phyloP scores from a whole-genome alignment of 306 rosid species.

The Vigna hirtella region DNA sequence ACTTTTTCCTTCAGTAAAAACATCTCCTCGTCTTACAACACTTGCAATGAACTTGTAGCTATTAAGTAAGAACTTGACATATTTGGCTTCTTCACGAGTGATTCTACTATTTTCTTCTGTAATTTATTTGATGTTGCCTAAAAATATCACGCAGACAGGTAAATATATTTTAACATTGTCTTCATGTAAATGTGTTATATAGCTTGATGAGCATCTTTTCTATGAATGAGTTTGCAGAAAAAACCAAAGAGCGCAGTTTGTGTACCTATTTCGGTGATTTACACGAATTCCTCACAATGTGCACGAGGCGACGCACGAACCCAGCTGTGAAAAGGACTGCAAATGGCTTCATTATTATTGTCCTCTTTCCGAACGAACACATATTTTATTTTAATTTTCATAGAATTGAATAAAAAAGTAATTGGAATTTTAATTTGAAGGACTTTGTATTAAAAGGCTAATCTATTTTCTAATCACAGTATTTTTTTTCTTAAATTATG shows the following conservation, averaged over 20 bases:
- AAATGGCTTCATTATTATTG: conserved; percentile 37
- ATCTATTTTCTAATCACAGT: neutral
- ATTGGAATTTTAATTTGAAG: neutral
- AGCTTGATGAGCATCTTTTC: conserved; percentile 16
- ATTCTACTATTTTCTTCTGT: too few relatives aligned
- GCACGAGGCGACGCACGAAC: conserved; percentile 54
- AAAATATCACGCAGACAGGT: neutral
- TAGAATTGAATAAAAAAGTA: neutral
- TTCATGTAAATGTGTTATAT: neutral
- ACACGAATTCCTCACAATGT: conserved; percentile 36
- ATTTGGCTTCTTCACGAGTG: neutral
- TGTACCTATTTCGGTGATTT: conserved; percentile 38
- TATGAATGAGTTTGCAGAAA: conserved; percentile 14
- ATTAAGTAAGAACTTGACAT: too few relatives aligned
- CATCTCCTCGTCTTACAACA: neutral
- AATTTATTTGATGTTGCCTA: too few relatives aligned
- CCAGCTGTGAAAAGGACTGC: conserved; percentile 50
- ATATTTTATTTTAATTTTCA: neutral
- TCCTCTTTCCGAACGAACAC: conserved; percentile 32
- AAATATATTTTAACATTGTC: neutral
- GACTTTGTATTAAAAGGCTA: neutral
- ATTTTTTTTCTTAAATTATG: neutral
- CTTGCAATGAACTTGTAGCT: neutral
- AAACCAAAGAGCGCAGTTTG: conserved; percentile 25
- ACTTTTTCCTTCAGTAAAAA: conserved; percentile 8